Conservation (phyloP, 2,329 filamentous ascomycete species). For the Fusarium fracticaudum region DNA sequence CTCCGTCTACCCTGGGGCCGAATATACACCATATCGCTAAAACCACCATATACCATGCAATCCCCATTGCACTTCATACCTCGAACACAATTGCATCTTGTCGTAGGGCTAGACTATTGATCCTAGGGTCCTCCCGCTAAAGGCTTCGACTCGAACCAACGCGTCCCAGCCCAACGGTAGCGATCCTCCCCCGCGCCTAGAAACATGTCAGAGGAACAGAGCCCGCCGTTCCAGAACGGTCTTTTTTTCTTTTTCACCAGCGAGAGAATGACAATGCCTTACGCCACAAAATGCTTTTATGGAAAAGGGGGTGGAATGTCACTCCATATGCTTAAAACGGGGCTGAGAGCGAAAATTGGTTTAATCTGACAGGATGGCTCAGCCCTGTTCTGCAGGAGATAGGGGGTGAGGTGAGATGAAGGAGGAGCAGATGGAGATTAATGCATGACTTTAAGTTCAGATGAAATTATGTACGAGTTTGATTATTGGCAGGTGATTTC, state of each 20-base stretch:
- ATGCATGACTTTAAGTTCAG: neutral
- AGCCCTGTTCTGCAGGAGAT: neutral
- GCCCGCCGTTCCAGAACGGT: slow-evolving; percentile 7
- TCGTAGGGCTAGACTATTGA: neutral
- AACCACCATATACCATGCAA: neutral
- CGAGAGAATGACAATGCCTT: neutral
- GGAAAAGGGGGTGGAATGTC: slow-evolving; percentile 4
- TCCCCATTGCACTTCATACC: neutral
- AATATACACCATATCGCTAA: neutral
- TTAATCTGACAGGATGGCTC: neutral
- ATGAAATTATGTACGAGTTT: neutral
- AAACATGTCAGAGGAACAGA: neutral
- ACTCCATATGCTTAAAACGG: slow-evolving; percentile 27
- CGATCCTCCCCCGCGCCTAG: neutral
- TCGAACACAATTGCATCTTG: neutral
- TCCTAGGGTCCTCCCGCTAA: neutral
- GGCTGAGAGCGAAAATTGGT: neutral
- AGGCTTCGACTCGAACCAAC: neutral
- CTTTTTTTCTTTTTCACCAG: neutral
- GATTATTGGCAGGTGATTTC: neutral
- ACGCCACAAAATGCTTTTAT: slow-evolving; percentile 6
- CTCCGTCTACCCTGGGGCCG: neutral
- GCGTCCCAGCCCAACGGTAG: neutral
- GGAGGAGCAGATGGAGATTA: neutral
- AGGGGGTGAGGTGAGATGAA: slow-evolving; percentile 1